These are phyloP conservation scores for Suillus luteus DNA, from an alignment of 768 basidiomycete species.

Conservation along the genomic window DNA sequence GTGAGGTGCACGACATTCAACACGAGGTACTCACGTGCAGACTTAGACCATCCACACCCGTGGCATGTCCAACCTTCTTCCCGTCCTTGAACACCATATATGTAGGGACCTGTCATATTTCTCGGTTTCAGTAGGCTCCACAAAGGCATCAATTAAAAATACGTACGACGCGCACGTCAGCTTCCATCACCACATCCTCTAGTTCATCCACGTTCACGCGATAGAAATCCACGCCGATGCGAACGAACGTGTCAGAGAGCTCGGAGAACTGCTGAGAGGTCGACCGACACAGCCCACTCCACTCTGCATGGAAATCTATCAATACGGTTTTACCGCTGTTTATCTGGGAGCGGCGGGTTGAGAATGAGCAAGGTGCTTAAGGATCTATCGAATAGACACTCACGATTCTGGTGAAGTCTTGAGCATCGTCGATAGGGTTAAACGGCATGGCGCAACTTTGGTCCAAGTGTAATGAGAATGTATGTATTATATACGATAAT, in stretches of 20 bases:
- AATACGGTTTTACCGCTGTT: constrained; percentile 28
- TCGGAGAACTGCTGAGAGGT: constrained; percentile 22
- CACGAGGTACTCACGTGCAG: constrained; percentile 26
- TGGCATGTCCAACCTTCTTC: constrained; percentile 26
- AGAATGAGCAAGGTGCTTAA: not conserved
- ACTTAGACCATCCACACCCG: constrained; percentile 29
- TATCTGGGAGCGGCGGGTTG: constrained; percentile 19
- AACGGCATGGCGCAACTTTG: constrained; percentile 17
- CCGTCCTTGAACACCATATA: constrained; percentile 35
- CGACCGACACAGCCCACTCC: constrained; percentile 15
- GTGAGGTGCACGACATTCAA: constrained; percentile 5
- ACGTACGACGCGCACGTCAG: constrained; percentile 62
- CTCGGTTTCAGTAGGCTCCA: not conserved
- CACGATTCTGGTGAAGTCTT: constrained; percentile 25
- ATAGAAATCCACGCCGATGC: constrained; percentile 55
- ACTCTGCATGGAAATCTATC: constrained; percentile 25
- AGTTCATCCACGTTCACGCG: constrained; percentile 74
- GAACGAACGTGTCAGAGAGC: constrained; percentile 26
- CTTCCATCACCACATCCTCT: constrained; percentile 53
- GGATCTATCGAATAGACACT: constrained; percentile 1
- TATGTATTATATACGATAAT: not conserved
- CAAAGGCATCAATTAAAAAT: not conserved
- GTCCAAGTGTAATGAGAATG: not conserved
- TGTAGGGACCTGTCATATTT: constrained; percentile 24
- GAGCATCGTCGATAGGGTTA: constrained; percentile 20